Percentiles rank a stretch among this genome's conserved stretches.
These are phyloP conservation scores for Orbilia blumenaviensis DNA, from an alignment of 2,329 filamentous ascomycete genomes.

Conservation along the genomic window DNA sequence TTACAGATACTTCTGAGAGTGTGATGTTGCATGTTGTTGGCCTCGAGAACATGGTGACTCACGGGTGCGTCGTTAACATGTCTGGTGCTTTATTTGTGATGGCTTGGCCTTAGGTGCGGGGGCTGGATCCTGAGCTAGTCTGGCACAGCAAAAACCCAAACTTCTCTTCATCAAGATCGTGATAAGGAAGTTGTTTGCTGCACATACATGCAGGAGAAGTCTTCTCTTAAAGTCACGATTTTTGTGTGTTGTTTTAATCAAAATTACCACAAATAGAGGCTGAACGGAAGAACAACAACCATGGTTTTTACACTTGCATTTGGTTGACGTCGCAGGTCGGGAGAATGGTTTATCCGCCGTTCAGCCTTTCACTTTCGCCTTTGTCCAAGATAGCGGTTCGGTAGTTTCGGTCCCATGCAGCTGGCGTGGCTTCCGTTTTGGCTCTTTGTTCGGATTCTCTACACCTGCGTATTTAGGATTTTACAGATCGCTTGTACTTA, in stretches of 20 bases:
- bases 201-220: not conserved
- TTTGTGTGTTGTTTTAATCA: slow-evolving; percentile 32
- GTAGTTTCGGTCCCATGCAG: slow-evolving; percentile 5
- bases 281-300: no score
- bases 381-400: slow-evolving; percentile 44
- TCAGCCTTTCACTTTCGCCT: not conserved
- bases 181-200: not conserved
- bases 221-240: not conserved
- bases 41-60: slow-evolving; percentile 29
- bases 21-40: not conserved
- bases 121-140: slow-evolving; percentile 40
- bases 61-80: slow-evolving; percentile 23
- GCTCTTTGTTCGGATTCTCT: slow-evolving; percentile 13
- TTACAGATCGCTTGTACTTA: no score
- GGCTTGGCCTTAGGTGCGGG: slow-evolving; percentile 13
- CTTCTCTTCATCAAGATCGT: not conserved
- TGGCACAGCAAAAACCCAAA: not conserved
- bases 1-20: not conserved
- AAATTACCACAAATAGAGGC: slow-evolving; percentile 43
- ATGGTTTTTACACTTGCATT: no score
- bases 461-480: not conserved
- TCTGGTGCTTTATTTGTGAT: not conserved
- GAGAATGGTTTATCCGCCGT: slow-evolving; percentile 26
- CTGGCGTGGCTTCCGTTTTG: slow-evolving; percentile 19
- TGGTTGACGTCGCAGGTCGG: slow-evolving; percentile 30